Conservation (phyloP, 2,329 filamentous ascomycete species). For the Fusarium sp. region DNA sequence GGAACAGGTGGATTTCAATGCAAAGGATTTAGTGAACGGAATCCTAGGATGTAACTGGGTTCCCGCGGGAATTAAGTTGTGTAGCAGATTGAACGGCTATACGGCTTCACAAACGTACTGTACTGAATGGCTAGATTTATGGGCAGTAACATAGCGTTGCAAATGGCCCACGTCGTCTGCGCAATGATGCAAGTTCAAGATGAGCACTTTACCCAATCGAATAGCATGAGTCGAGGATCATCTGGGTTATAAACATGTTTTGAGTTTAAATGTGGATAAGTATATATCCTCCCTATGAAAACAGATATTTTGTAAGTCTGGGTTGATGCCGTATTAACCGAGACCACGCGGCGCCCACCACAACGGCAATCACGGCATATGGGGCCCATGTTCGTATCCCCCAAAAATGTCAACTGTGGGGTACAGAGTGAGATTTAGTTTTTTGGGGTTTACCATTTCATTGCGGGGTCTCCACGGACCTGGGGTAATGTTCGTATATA, state of each 20-base stretch:
- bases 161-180: not conserved
- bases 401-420: not conserved
- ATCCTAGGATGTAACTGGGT: rapidly evolving
- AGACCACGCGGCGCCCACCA: not conserved
- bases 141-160: no score
- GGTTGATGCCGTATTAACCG: not conserved
- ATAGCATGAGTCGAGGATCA: no score
- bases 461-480: not conserved
- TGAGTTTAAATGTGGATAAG: not conserved
- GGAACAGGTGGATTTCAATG: not conserved
- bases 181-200: not conserved
- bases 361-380: not conserved
- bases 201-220: not conserved
- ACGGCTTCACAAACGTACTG: not conserved
- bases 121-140: not conserved
- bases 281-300: not conserved
- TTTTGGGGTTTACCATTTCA: no score
- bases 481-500: not conserved
- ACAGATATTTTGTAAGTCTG: rapidly evolving
- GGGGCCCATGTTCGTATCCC: no score
- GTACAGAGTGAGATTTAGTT: not conserved
- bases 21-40: not conserved
- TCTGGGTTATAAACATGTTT: not conserved
- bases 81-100: not conserved
- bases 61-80: not conserved